These are phyloP conservation scores for Phaffomyces antillensis DNA, from an alignment of 805 yeast genomes.

Conservation along the genomic window DNA sequence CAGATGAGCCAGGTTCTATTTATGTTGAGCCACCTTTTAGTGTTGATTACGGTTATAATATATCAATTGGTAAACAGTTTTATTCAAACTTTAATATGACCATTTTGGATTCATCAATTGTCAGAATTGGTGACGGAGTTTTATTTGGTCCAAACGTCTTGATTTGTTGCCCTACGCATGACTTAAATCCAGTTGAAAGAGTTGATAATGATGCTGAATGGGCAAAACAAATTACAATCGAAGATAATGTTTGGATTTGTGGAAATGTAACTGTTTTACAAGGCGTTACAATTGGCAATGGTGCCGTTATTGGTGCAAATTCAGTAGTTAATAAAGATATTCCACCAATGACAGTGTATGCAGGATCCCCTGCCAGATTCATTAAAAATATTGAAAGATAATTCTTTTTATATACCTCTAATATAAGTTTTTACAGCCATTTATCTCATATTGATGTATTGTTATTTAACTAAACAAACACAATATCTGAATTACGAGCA, in stretches of 20 bases:
- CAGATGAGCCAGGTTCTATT: slow-evolving; percentile 26
- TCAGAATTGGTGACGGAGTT: slow-evolving; percentile 53
- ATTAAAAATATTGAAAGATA: background rate
- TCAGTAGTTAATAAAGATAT: background rate
- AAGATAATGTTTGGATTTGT: background rate
- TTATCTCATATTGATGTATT: background rate
- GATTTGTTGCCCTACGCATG: background rate
- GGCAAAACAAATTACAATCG: background rate
- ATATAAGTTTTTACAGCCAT: too few relatives aligned
- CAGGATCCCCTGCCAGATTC: background rate
- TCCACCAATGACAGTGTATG: slow-evolving; percentile 1
- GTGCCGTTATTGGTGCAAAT: background rate
- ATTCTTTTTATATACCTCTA: too few relatives aligned
- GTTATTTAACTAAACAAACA: slow-evolving; percentile 26
- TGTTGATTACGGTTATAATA: slow-evolving; percentile 63
- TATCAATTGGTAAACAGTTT: slow-evolving; percentile 46
- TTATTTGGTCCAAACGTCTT: slow-evolving; percentile 24
- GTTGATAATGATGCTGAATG: slow-evolving; percentile 1
- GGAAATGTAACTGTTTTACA: background rate
- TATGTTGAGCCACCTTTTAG: slow-evolving; percentile 40
- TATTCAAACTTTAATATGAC: slow-evolving; percentile 50
- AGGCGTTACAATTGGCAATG: background rate
- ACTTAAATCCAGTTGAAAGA: background rate
- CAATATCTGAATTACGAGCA: slow-evolving; percentile 36
- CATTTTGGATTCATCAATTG: slow-evolving; percentile 52